Base-by-base conservation (phyloP, 805 yeast genomes). In the Candida endomychidarum region DNA sequence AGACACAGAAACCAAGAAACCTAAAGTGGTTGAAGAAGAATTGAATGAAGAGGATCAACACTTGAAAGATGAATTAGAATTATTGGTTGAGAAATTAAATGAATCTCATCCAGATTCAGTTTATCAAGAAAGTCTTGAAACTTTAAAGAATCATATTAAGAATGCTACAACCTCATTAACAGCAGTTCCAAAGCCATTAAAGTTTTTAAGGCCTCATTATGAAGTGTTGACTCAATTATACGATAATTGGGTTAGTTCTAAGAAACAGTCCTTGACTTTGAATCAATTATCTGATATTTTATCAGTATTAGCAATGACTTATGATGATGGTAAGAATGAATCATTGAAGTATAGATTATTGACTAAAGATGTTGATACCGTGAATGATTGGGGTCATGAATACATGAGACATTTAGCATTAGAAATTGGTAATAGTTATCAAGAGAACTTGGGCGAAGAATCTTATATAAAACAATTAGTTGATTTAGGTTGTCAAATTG, bases 101-200 rank as follows among this genome's bases (percentile, higher is more conserved):
- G 89, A 81, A 47, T 60, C 77, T 2, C 53, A 70, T 34, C 34
- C 52, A 6, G 53, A 46, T n/a, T 59, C 66, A 14, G 65, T 78
- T 15, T 85, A 86, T 57, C 64, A 65, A 24, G 66, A 78, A 9
- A 75, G 88, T n/a, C 72, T 93, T 51, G 72, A 74, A 29, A 72
- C 81, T 38, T 75, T 93, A 61, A 89, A 88, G 57, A 77, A 74
- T 35, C 79, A 79, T 53, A 90, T 93, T 54, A 80, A 87, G 50
- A 95, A 93, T 40, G 86, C 97, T 9, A 93, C 99, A 2, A 86
- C 96, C 26, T 90, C 97, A 7, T 93, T 93, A 97, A 93, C 99
- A 2, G 99, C 99, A 2, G 99, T 93, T 37, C 99, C 99, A 26
- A 93, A 93, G 64, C 99, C 99, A 4, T 77, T 93, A 66, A 95